These are phyloP conservation scores for Penicillium cataractarum DNA, from an alignment of 495 filamentous ascomycete genomes.

Conservation along the genomic window DNA sequence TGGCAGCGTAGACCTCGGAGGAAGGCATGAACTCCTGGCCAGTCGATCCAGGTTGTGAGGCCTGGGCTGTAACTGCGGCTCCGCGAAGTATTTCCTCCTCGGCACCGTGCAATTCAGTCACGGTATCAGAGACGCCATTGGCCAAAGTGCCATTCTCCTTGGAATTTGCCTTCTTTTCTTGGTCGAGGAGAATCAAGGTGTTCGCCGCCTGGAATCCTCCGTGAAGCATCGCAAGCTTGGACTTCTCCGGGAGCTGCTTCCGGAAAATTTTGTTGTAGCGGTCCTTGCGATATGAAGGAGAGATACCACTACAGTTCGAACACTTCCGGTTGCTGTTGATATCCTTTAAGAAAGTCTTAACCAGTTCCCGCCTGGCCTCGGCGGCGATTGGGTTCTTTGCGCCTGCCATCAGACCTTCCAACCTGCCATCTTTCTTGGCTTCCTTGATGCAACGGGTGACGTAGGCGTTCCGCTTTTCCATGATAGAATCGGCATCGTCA, in stretches of 20 bases:
- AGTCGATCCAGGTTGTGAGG: conserved; percentile 31
- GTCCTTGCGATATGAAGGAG: conserved; percentile 82
- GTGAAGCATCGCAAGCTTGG: conserved; percentile 71
- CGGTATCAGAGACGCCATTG: conserved; percentile 11
- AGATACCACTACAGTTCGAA: conserved; percentile 71
- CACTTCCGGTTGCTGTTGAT: conserved; percentile 70
- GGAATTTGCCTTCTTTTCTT: conserved; percentile 38
- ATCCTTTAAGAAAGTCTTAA: conserved; percentile 78
- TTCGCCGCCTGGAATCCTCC: conserved; percentile 69
- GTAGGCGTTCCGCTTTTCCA: conserved; percentile 67
- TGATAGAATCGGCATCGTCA: conserved; percentile 64
- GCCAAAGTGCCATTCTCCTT: conserved; percentile 38
- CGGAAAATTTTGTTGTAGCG: conserved; percentile 90
- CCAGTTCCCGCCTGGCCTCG: conserved; percentile 69
- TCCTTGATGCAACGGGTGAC: conserved; percentile 67
- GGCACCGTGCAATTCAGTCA: conserved; percentile 49
- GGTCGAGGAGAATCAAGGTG: conserved; percentile 54
- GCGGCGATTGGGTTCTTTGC: conserved; percentile 81
- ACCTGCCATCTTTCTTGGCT: conserved; percentile 47
- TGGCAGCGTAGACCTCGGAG: conserved; percentile 72
- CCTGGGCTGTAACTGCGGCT: conserved; percentile 39
- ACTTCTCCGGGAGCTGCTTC: conserved; percentile 71
- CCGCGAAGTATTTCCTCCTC: conserved; percentile 72
- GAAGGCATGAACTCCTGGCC: conserved; percentile 72
- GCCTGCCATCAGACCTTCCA: conserved; percentile 55